A percentile compares a stretch with the other conserved stretches of the same genome.
Evolutionary conservation across 1,139 yeast genomes (phyloP).

Genomic region (Suhomyces bokatorum): DNA sequence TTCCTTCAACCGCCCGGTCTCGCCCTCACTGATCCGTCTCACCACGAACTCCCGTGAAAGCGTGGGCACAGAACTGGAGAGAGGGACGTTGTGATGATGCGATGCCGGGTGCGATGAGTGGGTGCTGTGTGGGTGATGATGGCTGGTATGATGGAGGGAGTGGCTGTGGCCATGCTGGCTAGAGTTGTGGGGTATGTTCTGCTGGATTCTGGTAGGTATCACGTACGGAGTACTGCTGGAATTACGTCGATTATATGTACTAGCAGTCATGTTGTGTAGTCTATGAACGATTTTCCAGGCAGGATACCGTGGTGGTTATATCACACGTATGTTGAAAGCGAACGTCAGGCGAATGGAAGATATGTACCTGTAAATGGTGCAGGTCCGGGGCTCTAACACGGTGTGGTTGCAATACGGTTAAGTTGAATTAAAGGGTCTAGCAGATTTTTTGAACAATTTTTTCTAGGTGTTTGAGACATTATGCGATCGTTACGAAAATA

Average conservation of each 20-base stretch:
- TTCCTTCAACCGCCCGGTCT: constrained; percentile 78
- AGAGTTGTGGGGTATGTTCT: constrained; percentile 7
- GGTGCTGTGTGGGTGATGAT: constrained; percentile 7
- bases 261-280: constrained; percentile 10
- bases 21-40: constrained; percentile 81
- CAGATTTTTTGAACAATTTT: constrained; percentile 5
- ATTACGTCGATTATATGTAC: constrained; percentile 30
- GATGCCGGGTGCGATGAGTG: constrained; percentile 8
- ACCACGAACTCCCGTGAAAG: constrained; percentile 76
- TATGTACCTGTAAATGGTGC: not conserved
- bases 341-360: not conserved
- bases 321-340: not conserved
- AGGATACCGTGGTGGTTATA: not conserved
- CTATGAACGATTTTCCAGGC: not conserved
- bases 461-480: constrained; percentile 3
- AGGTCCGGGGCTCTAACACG: not conserved
- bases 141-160: constrained; percentile 13
- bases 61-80: constrained; percentile 40
- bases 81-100: not conserved
- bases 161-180: constrained; percentile 9
- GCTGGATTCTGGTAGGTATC: constrained; percentile 33
- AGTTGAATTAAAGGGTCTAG: constrained; percentile 3
- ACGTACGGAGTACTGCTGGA: constrained; percentile 37
- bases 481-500: constrained; percentile 5
- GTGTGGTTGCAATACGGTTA: not conserved